phyloP scores from a whole-genome alignment of 345 rosid genomes.

The Gossypium longicalyx region DNA sequence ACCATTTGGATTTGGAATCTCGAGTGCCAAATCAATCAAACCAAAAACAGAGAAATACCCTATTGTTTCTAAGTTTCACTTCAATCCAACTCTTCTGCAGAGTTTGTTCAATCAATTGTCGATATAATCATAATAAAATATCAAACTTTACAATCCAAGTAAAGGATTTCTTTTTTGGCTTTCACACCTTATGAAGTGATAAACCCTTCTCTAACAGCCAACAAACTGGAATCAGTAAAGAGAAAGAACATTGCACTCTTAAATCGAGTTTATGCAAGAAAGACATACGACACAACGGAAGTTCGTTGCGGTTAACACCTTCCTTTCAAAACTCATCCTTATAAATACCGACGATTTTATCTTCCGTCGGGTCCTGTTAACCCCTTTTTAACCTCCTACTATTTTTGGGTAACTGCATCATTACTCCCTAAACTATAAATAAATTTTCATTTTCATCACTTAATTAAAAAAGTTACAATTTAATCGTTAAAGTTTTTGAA shows the following conservation, averaged over 20 bases:
- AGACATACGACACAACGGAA: background rate
- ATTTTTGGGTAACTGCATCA: background rate
- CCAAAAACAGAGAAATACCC: background rate
- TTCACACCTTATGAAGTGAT: background rate
- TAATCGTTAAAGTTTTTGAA: too few relatives aligned
- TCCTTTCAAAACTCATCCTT: background rate
- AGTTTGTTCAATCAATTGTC: background rate
- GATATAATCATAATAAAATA: background rate
- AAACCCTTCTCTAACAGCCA: background rate
- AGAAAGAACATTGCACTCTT: background rate
- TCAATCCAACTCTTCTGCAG: background rate
- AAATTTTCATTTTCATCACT: too few relatives aligned
- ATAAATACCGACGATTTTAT: background rate
- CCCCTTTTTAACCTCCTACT: background rate
- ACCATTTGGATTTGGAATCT: background rate
- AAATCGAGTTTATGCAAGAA: background rate
- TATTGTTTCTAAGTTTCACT: background rate
- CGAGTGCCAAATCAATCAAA: constrained; percentile 18
- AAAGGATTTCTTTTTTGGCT: background rate
- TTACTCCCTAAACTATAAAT: too few relatives aligned
- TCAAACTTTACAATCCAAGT: background rate
- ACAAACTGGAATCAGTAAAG: background rate
- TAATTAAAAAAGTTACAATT: too few relatives aligned
- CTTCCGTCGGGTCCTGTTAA: background rate
- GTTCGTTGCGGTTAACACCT: background rate